phyloP scores from a whole-genome alignment of 1,139 yeast species.

The Zygosaccharomyces pseudobailii region DNA sequence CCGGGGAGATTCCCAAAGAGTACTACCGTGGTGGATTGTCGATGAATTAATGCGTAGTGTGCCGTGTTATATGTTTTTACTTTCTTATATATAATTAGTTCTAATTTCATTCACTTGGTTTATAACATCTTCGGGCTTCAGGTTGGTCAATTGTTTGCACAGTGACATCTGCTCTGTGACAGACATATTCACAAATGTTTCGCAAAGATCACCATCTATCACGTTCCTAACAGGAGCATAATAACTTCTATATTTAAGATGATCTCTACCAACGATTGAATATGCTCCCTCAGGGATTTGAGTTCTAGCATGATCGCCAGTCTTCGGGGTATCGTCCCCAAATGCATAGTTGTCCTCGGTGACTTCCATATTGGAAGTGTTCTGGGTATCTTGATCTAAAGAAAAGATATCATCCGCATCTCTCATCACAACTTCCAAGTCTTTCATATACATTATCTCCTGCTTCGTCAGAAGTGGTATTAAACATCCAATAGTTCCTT shows the following conservation, averaged over 20 bases:
- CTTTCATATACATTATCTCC: slow-evolving; percentile 58
- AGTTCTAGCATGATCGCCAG: slow-evolving; percentile 16
- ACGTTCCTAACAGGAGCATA: slow-evolving; percentile 72
- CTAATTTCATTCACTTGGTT: slow-evolving; percentile 25
- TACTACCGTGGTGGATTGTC: slow-evolving; percentile 23
- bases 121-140: slow-evolving; percentile 12
- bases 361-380: not conserved
- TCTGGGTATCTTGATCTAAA: slow-evolving; percentile 12
- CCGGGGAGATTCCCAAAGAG: slow-evolving; percentile 14
- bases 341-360: slow-evolving; percentile 5
- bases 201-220: slow-evolving; percentile 86
- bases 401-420: slow-evolving; percentile 27
- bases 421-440: slow-evolving; percentile 50
- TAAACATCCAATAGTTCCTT: slow-evolving; percentile 74
- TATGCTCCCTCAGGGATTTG: slow-evolving; percentile 33
- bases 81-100: slow-evolving; percentile 22
- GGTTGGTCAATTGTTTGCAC: slow-evolving; percentile 13
- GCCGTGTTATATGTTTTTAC: not conserved
- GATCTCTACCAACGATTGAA: slow-evolving; percentile 60
- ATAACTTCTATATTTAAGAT: slow-evolving; percentile 64
- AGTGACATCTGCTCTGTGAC: slow-evolving; percentile 21
- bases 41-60: slow-evolving; percentile 2
- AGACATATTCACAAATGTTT: slow-evolving; percentile 31
- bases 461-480: slow-evolving; percentile 59
- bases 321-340: slow-evolving; percentile 3